phyloP scores from a whole-genome alignment of 352 stramenopile species.

The Pythium apleroticum region DNA sequence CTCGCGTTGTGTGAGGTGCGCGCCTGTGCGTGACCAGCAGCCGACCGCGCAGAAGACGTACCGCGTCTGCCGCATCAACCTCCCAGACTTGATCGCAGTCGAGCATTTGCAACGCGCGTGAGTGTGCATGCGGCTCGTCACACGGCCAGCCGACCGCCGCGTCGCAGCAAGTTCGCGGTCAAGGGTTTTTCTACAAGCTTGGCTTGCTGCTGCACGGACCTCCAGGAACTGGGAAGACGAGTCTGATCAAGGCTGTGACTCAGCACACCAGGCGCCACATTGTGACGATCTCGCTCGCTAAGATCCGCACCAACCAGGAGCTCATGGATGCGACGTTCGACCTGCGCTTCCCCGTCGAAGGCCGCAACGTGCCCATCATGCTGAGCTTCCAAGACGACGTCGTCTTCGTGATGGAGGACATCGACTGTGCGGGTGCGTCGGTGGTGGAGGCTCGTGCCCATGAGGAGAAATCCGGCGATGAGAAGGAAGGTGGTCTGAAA shows the following conservation, averaged over 20 bases:
- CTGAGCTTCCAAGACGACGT: conserved; percentile 80
- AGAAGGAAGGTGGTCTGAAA: background rate
- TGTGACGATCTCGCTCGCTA: conserved; percentile 70
- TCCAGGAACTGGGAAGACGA: conserved; percentile 90
- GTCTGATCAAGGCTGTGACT: conserved; percentile 87
- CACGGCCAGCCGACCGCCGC: too few species aligned
- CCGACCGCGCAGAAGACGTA: too few species aligned
- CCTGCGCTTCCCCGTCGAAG: conserved; percentile 53
- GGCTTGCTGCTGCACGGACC: conserved; percentile 86
- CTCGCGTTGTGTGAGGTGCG: too few species aligned
- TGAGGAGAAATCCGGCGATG: background rate
- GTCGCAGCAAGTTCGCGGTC: conserved; percentile 83
- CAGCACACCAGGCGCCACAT: conserved; percentile 78
- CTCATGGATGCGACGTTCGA: conserved; percentile 81
- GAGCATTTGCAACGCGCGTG: too few species aligned
- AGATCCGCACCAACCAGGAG: conserved; percentile 83
- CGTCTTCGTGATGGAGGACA: conserved; percentile 90
- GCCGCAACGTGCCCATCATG: conserved; percentile 56
- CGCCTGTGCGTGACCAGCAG: too few species aligned
- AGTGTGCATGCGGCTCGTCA: too few species aligned
- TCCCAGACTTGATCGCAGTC: too few species aligned
- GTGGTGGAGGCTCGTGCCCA: conserved; percentile 49
- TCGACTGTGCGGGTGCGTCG: conserved; percentile 70
- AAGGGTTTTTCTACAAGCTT: conserved; percentile 89
- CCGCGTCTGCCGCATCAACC: too few species aligned